These are phyloP conservation scores for Coffea canephora DNA, from an alignment of 257 asterid species.

Conservation along the genomic window DNA sequence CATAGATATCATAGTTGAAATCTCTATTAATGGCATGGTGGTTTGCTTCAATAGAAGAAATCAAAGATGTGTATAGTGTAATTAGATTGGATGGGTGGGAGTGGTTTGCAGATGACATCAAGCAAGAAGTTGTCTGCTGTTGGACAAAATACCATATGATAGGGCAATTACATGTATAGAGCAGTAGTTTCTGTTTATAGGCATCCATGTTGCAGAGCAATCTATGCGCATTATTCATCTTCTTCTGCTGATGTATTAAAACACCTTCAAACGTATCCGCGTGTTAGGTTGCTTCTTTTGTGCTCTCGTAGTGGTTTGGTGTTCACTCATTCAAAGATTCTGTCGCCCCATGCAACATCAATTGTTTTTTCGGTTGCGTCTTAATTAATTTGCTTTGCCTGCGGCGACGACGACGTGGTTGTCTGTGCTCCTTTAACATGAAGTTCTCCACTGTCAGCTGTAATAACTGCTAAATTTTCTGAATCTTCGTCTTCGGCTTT, in stretches of 20 bases:
- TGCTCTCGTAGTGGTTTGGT: background rate
- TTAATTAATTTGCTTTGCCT: too few species aligned
- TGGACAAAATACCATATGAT: conserved; percentile 1
- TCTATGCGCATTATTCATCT: background rate
- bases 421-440: background rate
- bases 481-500: background rate
- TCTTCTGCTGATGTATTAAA: background rate
- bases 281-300: background rate
- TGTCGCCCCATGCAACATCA: too few species aligned
- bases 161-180: background rate
- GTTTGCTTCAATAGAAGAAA: conserved; percentile 4
- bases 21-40: background rate
- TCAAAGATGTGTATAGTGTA: conserved; percentile 1
- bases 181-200: background rate
- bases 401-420: background rate
- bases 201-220: background rate
- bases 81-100: background rate
- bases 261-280: background rate
- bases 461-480: too few species aligned
- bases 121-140: conserved; percentile 6
- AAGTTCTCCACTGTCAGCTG: too few species aligned
- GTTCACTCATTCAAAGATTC: background rate
- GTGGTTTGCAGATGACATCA: conserved; percentile 3
- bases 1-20: background rate
- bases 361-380: background rate